Evolutionary conservation across 345 rosid genomes (phyloP).

Genomic region (Salix suchowensis): DNA sequence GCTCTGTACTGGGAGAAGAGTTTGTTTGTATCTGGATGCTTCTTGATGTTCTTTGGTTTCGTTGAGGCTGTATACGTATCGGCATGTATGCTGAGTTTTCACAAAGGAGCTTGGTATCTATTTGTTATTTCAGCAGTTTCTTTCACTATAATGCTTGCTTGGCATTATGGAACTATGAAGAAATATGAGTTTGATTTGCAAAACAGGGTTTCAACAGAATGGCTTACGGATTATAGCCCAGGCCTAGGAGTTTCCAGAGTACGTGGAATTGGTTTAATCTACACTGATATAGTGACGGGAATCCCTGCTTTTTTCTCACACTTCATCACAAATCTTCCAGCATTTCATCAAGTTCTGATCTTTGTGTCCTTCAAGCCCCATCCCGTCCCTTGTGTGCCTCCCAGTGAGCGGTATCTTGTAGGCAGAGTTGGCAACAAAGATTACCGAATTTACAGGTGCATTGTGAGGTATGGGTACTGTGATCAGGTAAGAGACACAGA

Average conservation of each 20-base stretch:
- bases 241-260: conserved; percentile 58
- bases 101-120: conserved; percentile 54
- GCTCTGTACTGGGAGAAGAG: conserved; percentile 49
- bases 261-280: conserved; percentile 53
- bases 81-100: conserved; percentile 39
- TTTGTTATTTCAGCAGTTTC: conserved; percentile 28
- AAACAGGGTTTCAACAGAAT: conserved; percentile 52
- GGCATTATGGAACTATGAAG: conserved; percentile 60
- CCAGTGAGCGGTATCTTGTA: conserved; percentile 36
- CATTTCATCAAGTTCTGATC: conserved; percentile 55
- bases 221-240: conserved; percentile 46
- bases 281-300: conserved; percentile 47
- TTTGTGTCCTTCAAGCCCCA: conserved; percentile 62
- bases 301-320: conserved; percentile 62
- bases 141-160: conserved; percentile 45
- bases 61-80: conserved; percentile 45
- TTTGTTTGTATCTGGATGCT: conserved; percentile 35
- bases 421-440: conserved; percentile 49
- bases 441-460: conserved; percentile 45
- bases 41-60: conserved; percentile 41
- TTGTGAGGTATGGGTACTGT: conserved; percentile 53
- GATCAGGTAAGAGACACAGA: conserved; percentile 40
- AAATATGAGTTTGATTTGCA: conserved; percentile 51
- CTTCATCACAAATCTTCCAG: conserved; percentile 55
- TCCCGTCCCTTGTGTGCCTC: conserved; percentile 40